Evolutionary conservation across 768 basidiomycete genomes (phyloP), one percentile per base, ranked within the genome.

Genomic region (Agrocybe pediades): DNA sequence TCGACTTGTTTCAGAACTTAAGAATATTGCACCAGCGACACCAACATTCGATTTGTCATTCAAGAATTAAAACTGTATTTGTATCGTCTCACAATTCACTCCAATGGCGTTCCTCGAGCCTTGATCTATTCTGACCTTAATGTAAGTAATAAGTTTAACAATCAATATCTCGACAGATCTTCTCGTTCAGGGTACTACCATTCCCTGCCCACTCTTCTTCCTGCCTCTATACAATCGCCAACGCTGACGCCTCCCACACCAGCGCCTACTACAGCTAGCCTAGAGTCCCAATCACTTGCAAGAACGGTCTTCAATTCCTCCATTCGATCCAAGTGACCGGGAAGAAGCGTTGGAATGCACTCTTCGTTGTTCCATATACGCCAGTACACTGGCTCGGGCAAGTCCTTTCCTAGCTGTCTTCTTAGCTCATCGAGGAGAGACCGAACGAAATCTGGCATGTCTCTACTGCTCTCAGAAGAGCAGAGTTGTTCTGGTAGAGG

Each of bases 181-280:
- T n/a, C n/a, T n/a, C n/a, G n/a, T n/a, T n/a, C n/a, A 30, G 33
- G 33, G 4, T n/a, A 36, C n/a, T 36, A 36, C 62, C 81, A 83
- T 24, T 50, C 56, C 30, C 49, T 64, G 39, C 82, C 84, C 47
- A 73, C 87, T 19, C 68, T 73, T 65, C 86, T 82, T 13, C 88
- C 94, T 4, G 84, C 83, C 61, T 86, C 83, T 9, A 95, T 78
- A 66, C 93, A 95, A 63, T 96, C 94, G 7, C 85, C 86, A 1
- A 95, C 81, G 60, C 94, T 94, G 2, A 94, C 90, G 2, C 94
- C 94, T 0, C 84, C 84, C 26, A 93, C 88, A 1, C 92, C 90
- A 9, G 91, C 89, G n/a, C 95, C 95, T 6, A 90, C 71, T 2
- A 94, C 75, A 49, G 84, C 83, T 65, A 94, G 58, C 46, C 71